phyloP scores from a whole-genome alignment of 2,329 filamentous ascomycete species.

The Pestalotiopsis sp. region DNA sequence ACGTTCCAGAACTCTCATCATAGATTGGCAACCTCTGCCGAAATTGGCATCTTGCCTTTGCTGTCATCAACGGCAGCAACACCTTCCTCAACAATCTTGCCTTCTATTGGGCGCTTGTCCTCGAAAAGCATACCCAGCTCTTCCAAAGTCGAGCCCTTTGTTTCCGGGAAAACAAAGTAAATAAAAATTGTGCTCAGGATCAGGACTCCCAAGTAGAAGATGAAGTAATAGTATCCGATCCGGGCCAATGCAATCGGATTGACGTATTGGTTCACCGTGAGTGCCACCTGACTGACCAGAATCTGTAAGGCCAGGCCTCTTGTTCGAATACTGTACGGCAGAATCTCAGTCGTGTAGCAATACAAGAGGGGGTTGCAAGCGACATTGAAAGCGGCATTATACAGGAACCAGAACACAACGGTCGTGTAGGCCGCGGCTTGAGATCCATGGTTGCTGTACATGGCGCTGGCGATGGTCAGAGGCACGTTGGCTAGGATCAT shows the following conservation, averaged over 20 bases:
- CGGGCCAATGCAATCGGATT: slow-evolving; percentile 53
- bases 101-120: slow-evolving; percentile 28
- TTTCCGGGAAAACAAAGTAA: slow-evolving; percentile 49
- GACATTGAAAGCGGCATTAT: slow-evolving; percentile 54
- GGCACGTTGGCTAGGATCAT: slow-evolving; percentile 34
- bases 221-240: slow-evolving; percentile 58
- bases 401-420: slow-evolving; percentile 40
- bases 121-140: slow-evolving; percentile 62
- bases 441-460: slow-evolving; percentile 26
- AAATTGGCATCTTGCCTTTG: not conserved
- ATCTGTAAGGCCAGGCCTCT: slow-evolving; percentile 40
- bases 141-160: slow-evolving; percentile 51
- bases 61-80: not conserved
- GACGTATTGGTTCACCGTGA: slow-evolving; percentile 42
- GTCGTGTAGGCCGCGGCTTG: slow-evolving; percentile 39
- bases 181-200: slow-evolving; percentile 41
- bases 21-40: not conserved
- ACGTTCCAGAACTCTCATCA: not conserved
- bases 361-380: slow-evolving; percentile 55
- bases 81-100: not conserved
- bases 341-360: slow-evolving; percentile 55
- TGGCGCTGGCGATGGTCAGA: slow-evolving; percentile 38
- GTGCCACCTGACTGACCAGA: slow-evolving; percentile 28
- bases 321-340: slow-evolving; percentile 53
- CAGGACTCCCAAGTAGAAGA: slow-evolving; percentile 54